Base-by-base conservation (phyloP, 441 rosid species). In the Oxalis stricta region DNA sequence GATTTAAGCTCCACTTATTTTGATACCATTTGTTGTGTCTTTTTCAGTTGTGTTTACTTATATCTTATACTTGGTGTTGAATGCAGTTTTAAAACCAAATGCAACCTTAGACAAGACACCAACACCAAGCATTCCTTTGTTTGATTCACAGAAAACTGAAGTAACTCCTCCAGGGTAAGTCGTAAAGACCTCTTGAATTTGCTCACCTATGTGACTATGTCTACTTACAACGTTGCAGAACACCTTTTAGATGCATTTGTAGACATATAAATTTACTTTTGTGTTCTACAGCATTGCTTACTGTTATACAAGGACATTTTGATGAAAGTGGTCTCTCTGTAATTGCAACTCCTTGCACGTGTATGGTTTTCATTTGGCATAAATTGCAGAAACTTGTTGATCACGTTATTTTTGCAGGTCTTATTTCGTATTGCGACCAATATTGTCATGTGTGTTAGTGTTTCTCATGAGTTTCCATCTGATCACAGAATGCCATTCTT, bases 11-110 rank as follows among this genome's bases (percentile, higher is more conserved):
- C n/a, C n/a, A n/a, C n/a, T n/a, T n/a, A n/a, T n/a, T n/a, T n/a
- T n/a, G n/a, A n/a, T n/a, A n/a, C n/a, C n/a, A n/a, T n/a, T n/a
- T n/a, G n/a, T n/a, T n/a, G n/a, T n/a, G n/a, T n/a, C n/a, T 23
- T 6, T 6, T 23, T 44, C 24, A 7, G 58, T n/a, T n/a, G 31
- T 28, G 24, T 12, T 41, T 10, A 28, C 11, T 26, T 26, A 20
- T 45, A 10, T 39, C 41, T 26, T 39, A 10, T 22, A 26, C 36
- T 11, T n/a, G n/a, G n/a, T 48, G 41, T 13, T 13, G 12, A 18
- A 28, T 77, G 63, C 89, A 89, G 98, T 89, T 63, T 52, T 89
- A 59, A 85, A 89, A 68, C 72, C 81, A 47, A 75, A 61, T 73
- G 69, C 84, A 51, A 73, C 81, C 18, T 63, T 72, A 3, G 98